Base-by-base conservation (phyloP, 2,329 filamentous ascomycete genomes). In the Aspergillus clavatus region DNA sequence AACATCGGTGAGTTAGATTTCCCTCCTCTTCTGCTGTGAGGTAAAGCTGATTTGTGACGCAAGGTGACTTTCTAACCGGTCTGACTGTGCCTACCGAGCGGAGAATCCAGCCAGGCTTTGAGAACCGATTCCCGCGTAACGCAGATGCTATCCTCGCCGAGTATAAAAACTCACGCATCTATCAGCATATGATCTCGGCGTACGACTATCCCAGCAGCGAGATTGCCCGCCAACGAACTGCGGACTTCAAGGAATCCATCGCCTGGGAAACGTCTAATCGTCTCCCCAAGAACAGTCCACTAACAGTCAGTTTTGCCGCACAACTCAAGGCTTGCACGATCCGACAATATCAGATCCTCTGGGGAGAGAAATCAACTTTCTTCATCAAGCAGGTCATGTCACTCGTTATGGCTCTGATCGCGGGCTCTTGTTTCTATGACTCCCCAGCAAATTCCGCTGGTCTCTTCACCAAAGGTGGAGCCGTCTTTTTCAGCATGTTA, bases 361-460 rank as follows among this genome's bases (percentile, higher is more conserved):
- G 75, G 71, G 81, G 81, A 35, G 81, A 86, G 61, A 82, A 81
- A 53, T 70, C 77, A 0, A 81, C 79, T 0, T 78, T 84, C 33
- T 52, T 81, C 47, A 80, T 83, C 63, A 83, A 82, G 58, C 80
- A 84, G 53, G 62, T 71, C 11, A 72, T 75, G 0, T 81, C 77
- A 0, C 57, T 84, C 7, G 56, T 73, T 0, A 78, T 83, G 55
- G 81, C 82, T 0, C 63, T 86, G 3, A 77, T 86, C 33, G 72
- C 76, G 2, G 82, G 82, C 6, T 84, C 81, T 0, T 72, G 85
- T 3, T 86, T 86, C 65, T 86, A 86, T 64, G 73, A 82, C 38
- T 76, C 81, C 0, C 74, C 80, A 0, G 45, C 65, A n/a, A 78
- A 74, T 33, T 78, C 80, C 0, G 68, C 63, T 1, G 82, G 82